These are phyloP conservation scores for Calocybe indica DNA, from an alignment of 768 basidiomycete species.

Conservation along the genomic window DNA sequence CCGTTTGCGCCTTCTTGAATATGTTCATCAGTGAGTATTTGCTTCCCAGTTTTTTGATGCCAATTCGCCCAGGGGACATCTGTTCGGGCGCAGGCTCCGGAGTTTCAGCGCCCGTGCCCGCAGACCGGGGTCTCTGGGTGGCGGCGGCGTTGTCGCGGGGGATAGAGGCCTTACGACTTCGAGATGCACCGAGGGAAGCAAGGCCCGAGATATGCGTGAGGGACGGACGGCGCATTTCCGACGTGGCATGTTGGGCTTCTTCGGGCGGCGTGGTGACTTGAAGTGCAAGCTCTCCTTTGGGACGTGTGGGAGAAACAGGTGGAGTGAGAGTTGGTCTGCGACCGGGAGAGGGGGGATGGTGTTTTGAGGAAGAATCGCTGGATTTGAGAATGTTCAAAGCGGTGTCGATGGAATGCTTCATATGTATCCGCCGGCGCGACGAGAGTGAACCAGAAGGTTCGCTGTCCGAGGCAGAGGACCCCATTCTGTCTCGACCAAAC, in stretches of 20 bases:
- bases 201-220: conserved; percentile 50
- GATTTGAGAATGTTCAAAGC: conserved; percentile 50
- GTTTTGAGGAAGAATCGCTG: conserved; percentile 16
- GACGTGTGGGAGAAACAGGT: conserved; percentile 32
- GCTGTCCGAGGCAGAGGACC: conserved; percentile 16
- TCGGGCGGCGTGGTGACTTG: conserved; percentile 14
- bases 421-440: conserved; percentile 48
- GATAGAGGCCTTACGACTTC: conserved; percentile 29
- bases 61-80: conserved; percentile 26
- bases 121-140: conserved; percentile 60
- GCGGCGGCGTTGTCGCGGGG: conserved; percentile 19
- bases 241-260: too few relatives aligned
- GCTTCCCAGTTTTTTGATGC: conserved; percentile 45
- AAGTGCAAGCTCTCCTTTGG: conserved; percentile 43
- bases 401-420: conserved; percentile 78
- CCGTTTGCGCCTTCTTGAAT: conserved; percentile 56
- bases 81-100: conserved; percentile 17
- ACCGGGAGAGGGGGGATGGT: conserved; percentile 17
- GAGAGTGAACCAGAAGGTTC: conserved; percentile 20
- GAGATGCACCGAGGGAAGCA: conserved; percentile 17
- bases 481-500: conserved; percentile 11
- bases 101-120: conserved; percentile 59
- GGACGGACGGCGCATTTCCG: conserved; percentile 52
- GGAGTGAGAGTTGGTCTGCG: conserved; percentile 23
- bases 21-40: conserved; percentile 73